Evolutionary conservation across 2,329 filamentous ascomycete genomes (phyloP), one percentile per base, ranked within the genome.

Genomic region (Arthroderma sp.): DNA sequence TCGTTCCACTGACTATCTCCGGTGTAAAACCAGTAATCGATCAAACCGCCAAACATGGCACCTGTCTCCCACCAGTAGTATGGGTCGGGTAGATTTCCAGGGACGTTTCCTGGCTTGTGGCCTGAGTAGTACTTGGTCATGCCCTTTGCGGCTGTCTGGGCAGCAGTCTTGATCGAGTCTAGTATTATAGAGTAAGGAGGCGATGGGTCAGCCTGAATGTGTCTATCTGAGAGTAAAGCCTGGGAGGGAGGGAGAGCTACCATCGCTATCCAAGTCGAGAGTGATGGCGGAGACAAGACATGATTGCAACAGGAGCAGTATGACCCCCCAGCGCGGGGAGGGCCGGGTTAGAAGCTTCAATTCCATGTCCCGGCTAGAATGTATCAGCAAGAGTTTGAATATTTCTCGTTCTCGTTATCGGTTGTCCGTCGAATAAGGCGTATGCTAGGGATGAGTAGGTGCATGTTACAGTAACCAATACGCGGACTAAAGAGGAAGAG

Each of bases 1-100:
- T 83, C 74, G 67, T 90, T 90, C 73, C 87, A 93, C 35, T 79
- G 77, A 2, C 77, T 73, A 66, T 91, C 87, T 19, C 83, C 84
- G 0, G 87, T 91, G 68, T 88, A 88, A 67, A 84, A 87, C 87
- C 87, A 94, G 69, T 93, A 93, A 65, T 93, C 87, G 56, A 94
- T 77, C 61, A 93, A 74, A 1, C 85, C 77, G 59, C 64, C 66
- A 41, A 70, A 71, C 63, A 71, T 68, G 19, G 68, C 68, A 11
- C 68, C 68, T 1, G 66, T 67, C 59, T 70, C 68, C 70, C 70
- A 71, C 70, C 69, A 72, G 60, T 66, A 70, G 60, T 70, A 71
- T 1, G 69, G 68, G n/a, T 60, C 59, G 1, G 67, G 68, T 4
- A 72, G 61, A 35, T 67, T 64, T 11, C 68, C 69, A 8, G 68